Conservation (phyloP, 1,284 basidiomycete genomes). For the Cryptococcus jaspeensis region DNA sequence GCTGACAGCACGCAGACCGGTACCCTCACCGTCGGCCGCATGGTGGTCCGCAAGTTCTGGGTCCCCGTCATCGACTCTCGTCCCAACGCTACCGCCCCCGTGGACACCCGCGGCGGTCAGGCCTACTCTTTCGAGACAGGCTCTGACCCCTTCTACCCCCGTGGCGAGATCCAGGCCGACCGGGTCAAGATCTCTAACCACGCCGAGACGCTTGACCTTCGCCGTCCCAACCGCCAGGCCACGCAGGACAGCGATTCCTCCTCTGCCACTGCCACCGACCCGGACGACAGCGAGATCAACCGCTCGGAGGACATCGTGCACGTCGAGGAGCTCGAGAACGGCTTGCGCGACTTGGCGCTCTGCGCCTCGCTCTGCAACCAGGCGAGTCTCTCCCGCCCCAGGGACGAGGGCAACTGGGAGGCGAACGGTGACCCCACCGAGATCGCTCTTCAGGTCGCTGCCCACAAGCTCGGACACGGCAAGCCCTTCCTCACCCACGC, state of each 20-base stretch:
- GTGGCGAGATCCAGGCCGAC: conserved; percentile 43
- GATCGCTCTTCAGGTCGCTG: conserved; percentile 65
- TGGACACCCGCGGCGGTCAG: conserved; percentile 41
- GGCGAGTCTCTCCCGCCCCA: conserved; percentile 50
- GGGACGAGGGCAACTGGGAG: conserved; percentile 58
- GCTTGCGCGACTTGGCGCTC: conserved; percentile 50
- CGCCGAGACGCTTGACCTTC: conserved; percentile 27
- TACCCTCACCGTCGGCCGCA: conserved; percentile 60
- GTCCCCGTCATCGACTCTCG: conserved; percentile 49
- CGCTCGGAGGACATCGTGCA: conserved; percentile 30
- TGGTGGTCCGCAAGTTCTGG: conserved; percentile 62
- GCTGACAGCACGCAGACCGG: conserved; percentile 52
- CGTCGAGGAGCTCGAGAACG: conserved; percentile 39
- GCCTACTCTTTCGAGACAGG: conserved; percentile 51
- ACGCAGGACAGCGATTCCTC: not conserved
- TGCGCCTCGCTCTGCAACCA: conserved; percentile 56
- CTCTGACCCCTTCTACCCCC: conserved; percentile 53
- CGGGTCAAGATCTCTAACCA: conserved; percentile 11
- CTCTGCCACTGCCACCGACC: conserved; percentile 18
- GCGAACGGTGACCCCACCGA: conserved; percentile 70
- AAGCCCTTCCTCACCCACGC: conserved; percentile 49
- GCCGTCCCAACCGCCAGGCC: conserved; percentile 12
- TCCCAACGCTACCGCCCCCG: conserved; percentile 27
- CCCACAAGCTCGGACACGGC: conserved; percentile 55
- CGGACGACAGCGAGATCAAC: conserved; percentile 33